Evolutionary conservation across 2,329 filamentous ascomycete genomes (phyloP).

Genomic region (Leptographium wingfieldii): DNA sequence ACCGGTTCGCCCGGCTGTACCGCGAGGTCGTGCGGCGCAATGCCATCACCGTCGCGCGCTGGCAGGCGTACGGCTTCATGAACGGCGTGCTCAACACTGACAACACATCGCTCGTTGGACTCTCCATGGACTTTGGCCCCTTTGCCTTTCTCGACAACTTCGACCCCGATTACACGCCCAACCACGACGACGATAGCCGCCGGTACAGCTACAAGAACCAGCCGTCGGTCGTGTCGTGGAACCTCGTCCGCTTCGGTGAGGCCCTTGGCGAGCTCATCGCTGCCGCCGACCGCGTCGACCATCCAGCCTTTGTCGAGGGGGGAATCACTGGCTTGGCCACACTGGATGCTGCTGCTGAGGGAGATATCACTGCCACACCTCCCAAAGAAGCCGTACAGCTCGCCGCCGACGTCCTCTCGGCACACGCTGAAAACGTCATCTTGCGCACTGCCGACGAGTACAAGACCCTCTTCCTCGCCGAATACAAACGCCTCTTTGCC

Average conservation of each 20-base stretch:
- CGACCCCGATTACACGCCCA: conserved; percentile 87
- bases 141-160: conserved; percentile 98
- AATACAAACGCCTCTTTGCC: conserved; percentile 81
- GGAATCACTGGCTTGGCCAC: conserved; percentile 39
- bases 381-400: conserved; percentile 40
- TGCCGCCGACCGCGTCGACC: conserved; percentile 59
- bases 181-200: conserved; percentile 82
- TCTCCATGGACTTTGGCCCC: conserved; percentile 89
- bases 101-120: conserved; percentile 81
- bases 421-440: conserved; percentile 75
- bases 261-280: conserved; percentile 80
- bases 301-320: conserved; percentile 54
- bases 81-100: conserved; percentile 97
- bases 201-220: conserved; percentile 92
- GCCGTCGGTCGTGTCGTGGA: conserved; percentile 97
- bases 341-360: neutral
- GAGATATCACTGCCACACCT: too few species aligned
- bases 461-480: conserved; percentile 72
- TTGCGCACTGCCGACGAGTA: conserved; percentile 73
- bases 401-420: conserved; percentile 56
- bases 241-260: conserved; percentile 83
- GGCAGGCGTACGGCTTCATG: conserved; percentile 99
- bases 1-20: conserved; percentile 77
- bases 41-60: conserved; percentile 75
- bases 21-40: conserved; percentile 79